A percentile compares a stretch with the other conserved stretches of the same genome.
phyloP scores from a whole-genome alignment of 352 stramenopile genomes.

The Nannochloropsis limnetica region DNA sequence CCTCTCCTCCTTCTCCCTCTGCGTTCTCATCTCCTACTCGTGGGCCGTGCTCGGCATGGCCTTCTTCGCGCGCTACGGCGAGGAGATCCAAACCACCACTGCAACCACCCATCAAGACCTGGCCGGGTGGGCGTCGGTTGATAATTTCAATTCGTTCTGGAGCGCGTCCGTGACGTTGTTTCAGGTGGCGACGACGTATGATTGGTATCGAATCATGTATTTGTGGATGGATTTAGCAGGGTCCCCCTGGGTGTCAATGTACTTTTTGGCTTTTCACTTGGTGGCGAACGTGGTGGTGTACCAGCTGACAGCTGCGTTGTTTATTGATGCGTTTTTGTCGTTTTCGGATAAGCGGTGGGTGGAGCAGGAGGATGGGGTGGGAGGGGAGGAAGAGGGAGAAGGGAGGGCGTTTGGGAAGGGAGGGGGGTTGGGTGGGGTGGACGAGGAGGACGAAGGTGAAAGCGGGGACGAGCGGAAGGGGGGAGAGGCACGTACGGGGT shows the following conservation, averaged over 20 bases:
- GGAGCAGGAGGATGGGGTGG: background rate
- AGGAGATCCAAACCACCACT: background rate
- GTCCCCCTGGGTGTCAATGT: background rate
- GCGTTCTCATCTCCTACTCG: conserved; percentile 27
- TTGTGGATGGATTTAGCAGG: conserved; percentile 25
- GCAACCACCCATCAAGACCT: background rate
- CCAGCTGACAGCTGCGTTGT: conserved; percentile 6
- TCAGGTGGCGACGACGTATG: conserved; percentile 27
- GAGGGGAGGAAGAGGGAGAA: background rate
- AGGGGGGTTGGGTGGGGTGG: background rate
- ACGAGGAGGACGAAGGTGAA: background rate
- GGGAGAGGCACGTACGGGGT: background rate
- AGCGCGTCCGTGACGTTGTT: background rate
- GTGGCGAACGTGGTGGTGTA: conserved; percentile 11
- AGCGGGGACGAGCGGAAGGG: background rate
- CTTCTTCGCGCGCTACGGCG: conserved; percentile 1
- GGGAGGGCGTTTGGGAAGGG: background rate
- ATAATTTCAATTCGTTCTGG: conserved; percentile 20
- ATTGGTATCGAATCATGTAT: conserved; percentile 33
- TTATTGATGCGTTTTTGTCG: conserved; percentile 25
- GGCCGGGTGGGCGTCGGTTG: background rate
- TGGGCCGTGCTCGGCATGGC: conserved; percentile 24
- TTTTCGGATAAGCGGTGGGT: conserved; percentile 32
- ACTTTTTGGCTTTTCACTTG: conserved; percentile 25
- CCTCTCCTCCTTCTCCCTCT: conserved; percentile 25